phyloP scores from a whole-genome alignment of 805 yeast genomes.

The Lipomyces orientalis region DNA sequence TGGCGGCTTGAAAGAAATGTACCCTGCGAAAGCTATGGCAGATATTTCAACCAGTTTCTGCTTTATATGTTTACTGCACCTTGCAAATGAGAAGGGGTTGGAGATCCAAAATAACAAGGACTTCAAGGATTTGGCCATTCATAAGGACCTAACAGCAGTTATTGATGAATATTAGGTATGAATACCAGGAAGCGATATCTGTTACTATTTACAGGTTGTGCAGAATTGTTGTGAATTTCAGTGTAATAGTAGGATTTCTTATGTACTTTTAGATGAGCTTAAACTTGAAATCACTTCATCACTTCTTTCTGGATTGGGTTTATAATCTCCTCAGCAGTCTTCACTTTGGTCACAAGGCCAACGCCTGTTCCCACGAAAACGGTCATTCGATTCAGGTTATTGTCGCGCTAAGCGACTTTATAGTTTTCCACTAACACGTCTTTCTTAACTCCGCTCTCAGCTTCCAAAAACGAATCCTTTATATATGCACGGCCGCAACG shows the following conservation, averaged over 20 bases:
- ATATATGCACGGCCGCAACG: constrained; percentile 25
- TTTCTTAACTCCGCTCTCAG: neutral
- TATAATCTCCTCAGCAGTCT: constrained; percentile 20
- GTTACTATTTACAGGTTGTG: neutral
- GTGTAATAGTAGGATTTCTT: neutral
- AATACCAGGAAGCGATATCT: neutral
- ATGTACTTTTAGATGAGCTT: neutral
- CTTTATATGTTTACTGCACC: constrained; percentile 79
- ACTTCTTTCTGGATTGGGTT: constrained; percentile 8
- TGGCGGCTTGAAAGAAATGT: constrained; percentile 55
- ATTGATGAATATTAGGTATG: constrained; percentile 28
- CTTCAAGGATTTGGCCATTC: constrained; percentile 42
- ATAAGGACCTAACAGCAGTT: constrained; percentile 23
- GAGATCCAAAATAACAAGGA: constrained; percentile 56
- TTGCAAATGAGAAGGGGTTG: constrained; percentile 85
- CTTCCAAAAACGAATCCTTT: constrained; percentile 20
- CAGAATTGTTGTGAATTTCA: neutral
- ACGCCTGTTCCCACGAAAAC: constrained; percentile 30
- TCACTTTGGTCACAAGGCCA: constrained; percentile 16
- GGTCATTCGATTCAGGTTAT: constrained; percentile 19
- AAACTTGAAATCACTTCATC: neutral
- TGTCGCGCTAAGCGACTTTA: constrained; percentile 14
- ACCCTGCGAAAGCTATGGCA: constrained; percentile 60
- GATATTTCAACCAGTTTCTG: constrained; percentile 86
- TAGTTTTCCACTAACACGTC: constrained; percentile 1